Conservation (phyloP, 257 asterid species). For the Voacanga thouarsii region DNA sequence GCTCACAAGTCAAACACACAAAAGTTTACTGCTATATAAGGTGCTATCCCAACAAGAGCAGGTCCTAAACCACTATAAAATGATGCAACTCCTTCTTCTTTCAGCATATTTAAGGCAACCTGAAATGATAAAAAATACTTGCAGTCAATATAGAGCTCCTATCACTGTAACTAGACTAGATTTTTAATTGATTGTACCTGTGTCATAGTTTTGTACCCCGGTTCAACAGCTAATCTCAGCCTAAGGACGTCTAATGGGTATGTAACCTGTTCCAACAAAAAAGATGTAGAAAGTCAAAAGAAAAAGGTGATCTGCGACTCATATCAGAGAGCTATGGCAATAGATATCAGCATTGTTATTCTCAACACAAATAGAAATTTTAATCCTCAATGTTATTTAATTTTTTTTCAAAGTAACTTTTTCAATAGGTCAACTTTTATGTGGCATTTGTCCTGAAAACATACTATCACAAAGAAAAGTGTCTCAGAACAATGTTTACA, state of each 20-base stretch:
- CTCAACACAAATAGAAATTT: background rate
- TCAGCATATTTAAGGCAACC: constrained; percentile 85
- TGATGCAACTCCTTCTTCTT: constrained; percentile 85
- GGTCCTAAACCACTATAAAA: constrained; percentile 94
- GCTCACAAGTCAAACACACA: constrained; percentile 98
- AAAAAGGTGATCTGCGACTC: background rate
- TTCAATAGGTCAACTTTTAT: background rate
- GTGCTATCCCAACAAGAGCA: constrained; percentile 92
- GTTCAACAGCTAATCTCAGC: constrained; percentile 88
- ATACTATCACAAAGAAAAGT: background rate
- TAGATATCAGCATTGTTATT: background rate
- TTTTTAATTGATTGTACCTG: constrained; percentile 47
- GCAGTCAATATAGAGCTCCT: constrained; percentile 12
- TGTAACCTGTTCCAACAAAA: constrained; percentile 58
- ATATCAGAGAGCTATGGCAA: background rate
- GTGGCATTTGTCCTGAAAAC: background rate
- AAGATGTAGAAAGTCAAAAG: background rate
- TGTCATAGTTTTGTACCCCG: constrained; percentile 80
- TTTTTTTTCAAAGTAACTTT: background rate
- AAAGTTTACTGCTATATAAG: constrained; percentile 90
- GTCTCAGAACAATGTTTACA: background rate
- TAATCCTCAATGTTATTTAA: background rate
- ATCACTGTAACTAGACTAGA: background rate
- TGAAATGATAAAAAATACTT: constrained; percentile 33
- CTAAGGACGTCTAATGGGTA: constrained; percentile 89